These are phyloP conservation scores for Athelia psychrophila DNA, from an alignment of 1,284 basidiomycete species.

Conservation along the genomic window DNA sequence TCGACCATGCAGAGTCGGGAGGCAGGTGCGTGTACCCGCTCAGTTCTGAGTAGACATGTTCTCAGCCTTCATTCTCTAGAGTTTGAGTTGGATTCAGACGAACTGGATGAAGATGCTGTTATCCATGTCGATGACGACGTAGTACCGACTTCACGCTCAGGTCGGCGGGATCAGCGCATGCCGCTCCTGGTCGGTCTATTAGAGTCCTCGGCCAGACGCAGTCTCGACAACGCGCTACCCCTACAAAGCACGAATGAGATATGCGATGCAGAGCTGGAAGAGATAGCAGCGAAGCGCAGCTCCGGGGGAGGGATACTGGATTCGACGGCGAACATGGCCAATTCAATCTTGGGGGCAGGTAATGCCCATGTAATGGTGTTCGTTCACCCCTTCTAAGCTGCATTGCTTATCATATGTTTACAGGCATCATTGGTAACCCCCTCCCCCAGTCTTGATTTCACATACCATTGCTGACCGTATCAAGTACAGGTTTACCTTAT, in stretches of 20 bases:
- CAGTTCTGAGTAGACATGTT: constrained; percentile 11
- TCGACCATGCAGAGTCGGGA: constrained; percentile 74
- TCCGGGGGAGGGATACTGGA: constrained; percentile 81
- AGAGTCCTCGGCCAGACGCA: constrained; percentile 58
- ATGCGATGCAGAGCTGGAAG: constrained; percentile 58
- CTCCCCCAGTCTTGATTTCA: neutral
- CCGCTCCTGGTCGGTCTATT: constrained; percentile 76
- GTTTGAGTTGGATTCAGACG: constrained; percentile 76
- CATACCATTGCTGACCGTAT: neutral
- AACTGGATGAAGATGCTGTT: constrained; percentile 59
- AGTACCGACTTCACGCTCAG: constrained; percentile 26
- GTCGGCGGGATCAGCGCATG: constrained; percentile 53
- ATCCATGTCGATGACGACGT: constrained; percentile 33
- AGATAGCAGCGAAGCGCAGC: constrained; percentile 60
- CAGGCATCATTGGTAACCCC: constrained; percentile 80
- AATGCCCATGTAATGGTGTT: constrained; percentile 11
- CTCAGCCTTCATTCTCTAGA: constrained; percentile 39
- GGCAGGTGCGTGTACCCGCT: constrained; percentile 49
- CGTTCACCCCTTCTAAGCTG: neutral
- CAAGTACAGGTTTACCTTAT: constrained; percentile 76
- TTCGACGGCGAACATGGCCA: constrained; percentile 92
- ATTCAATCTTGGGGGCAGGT: constrained; percentile 96
- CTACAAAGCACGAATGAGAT: constrained; percentile 35
- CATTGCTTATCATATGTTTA: constrained; percentile 10
- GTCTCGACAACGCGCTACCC: constrained; percentile 49